phyloP scores from a whole-genome alignment of 1,284 basidiomycete species.

The Heterobasidion parviporum region DNA sequence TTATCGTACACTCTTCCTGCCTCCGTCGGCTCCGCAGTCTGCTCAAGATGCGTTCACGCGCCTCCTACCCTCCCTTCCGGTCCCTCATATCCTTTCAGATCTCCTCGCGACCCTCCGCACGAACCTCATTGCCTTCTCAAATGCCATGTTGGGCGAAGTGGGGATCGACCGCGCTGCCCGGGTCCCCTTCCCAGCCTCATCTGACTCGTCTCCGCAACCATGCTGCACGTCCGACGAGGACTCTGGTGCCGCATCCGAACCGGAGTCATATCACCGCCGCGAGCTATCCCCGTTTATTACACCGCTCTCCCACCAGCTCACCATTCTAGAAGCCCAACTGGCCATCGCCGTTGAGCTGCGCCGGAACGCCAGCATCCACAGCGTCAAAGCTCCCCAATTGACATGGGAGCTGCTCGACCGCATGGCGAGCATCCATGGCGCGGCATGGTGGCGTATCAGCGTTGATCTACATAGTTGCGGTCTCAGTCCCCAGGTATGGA shows the following conservation, averaged over 20 bases:
- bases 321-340: conserved; percentile 68
- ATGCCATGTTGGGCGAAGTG: conserved; percentile 77
- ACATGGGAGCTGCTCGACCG: conserved; percentile 54
- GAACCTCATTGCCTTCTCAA: conserved; percentile 49
- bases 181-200: conserved; percentile 47
- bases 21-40: conserved; percentile 18
- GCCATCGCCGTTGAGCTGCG: conserved; percentile 64
- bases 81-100: conserved; percentile 46
- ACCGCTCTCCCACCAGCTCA: conserved; percentile 66
- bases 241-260: conserved; percentile 10
- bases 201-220: conserved; percentile 8
- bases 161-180: conserved; percentile 71
- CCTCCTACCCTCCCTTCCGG: conserved; percentile 51
- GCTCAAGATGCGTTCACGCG: conserved; percentile 33
- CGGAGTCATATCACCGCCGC: conserved; percentile 23
- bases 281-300: conserved; percentile 61
- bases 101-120: conserved; percentile 45
- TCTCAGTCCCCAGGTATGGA: conserved; percentile 61
- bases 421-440: conserved; percentile 43
- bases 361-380: conserved; percentile 72
- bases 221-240: background rate
- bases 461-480: conserved; percentile 77
- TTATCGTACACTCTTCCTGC: conserved; percentile 54
- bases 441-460: conserved; percentile 50
- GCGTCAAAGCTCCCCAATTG: conserved; percentile 61